Evolutionary conservation across 768 basidiomycete genomes (phyloP), one percentile per base, ranked within the genome.

Genomic region (Pulveroboletus frians): DNA sequence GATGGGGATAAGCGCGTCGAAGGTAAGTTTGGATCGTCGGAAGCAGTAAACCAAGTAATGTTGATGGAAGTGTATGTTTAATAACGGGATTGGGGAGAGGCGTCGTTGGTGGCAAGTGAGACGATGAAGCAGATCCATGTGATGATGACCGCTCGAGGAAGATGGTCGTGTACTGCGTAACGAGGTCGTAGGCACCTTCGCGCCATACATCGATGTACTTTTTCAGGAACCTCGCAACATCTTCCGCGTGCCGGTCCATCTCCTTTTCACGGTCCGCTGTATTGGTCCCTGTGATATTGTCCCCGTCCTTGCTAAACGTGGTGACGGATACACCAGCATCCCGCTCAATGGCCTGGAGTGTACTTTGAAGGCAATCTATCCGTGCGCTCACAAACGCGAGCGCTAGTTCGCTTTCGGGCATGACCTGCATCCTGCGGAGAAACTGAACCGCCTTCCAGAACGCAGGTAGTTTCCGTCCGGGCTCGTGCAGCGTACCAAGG

Each of bases 371-470:
- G 59, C 83, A 83, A 13, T 74, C 73, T 49, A 83, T 77, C 26
- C 88, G 76, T 6, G 88, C 85, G 2, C 81, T 78, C 39, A 95
- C 76, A 62, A 95, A 97, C 1, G 87, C 83, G 29, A 94, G 71
- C 0, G 88, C 88, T n/a, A 97, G 81, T 60, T 91, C 84, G 35
- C 71, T 71, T 55, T 91, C 85, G 46, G 84, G 81, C 34, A 78
- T 70, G 9, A 80, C 82, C 39, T 81, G 80, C 85, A 94, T 88
- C 59, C 84, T 81, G 23, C 92, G 78, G 23, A 97, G 75, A 68
- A 92, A 94, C 47, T 82, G 85, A 36, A 93, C 81, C 3, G 92
- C 83, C 65, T 93, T 94, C 82, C 91, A 92, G 21, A 95, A 75
- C 0, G 84, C 83, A 11, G 93, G 94, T 0, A 95, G 77, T 66